phyloP scores from a whole-genome alignment of 2,329 filamentous ascomycete species.

The Eutypella sp. region DNA sequence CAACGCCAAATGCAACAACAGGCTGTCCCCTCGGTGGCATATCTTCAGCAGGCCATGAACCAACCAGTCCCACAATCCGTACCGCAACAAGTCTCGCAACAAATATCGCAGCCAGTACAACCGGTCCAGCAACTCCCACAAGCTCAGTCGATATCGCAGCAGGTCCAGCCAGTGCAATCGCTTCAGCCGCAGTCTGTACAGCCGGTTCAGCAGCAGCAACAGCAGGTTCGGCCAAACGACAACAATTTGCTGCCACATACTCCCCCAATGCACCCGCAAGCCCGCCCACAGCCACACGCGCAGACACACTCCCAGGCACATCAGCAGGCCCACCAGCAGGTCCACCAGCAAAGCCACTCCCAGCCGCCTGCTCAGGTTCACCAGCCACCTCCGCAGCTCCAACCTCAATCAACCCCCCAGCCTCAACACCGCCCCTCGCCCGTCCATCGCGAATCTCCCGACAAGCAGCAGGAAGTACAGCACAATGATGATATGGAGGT shows the following conservation, averaged over 20 bases:
- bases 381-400: conserved; percentile 23
- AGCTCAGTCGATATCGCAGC: conserved; percentile 25
- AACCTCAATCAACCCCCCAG: conserved; percentile 21
- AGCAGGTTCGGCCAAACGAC: conserved; percentile 26
- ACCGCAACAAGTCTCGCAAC: conserved; percentile 21
- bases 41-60: conserved; percentile 29
- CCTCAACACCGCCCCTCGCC: conserved; percentile 28
- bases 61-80: conserved; percentile 14
- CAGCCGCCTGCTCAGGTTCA: conserved; percentile 17
- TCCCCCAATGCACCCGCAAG: conserved; percentile 21
- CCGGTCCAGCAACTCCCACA: conserved; percentile 27
- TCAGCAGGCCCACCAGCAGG: conserved; percentile 19
- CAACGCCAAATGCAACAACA: conserved; percentile 31
- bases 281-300: conserved; percentile 18
- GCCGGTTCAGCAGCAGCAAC: conserved; percentile 20
- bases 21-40: conserved; percentile 23
- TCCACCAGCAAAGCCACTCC: conserved; percentile 27
- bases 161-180: conserved; percentile 20
- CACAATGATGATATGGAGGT: conserved; percentile 49
- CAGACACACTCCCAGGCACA: conserved; percentile 18
- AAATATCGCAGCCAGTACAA: conserved; percentile 25
- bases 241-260: conserved; percentile 25
- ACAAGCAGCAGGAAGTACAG: conserved; percentile 33
- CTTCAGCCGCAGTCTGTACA: conserved; percentile 16
- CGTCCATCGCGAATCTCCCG: conserved; percentile 23